Base-by-base conservation (phyloP, 73 alveolate species). In the Stentor roeselii region DNA sequence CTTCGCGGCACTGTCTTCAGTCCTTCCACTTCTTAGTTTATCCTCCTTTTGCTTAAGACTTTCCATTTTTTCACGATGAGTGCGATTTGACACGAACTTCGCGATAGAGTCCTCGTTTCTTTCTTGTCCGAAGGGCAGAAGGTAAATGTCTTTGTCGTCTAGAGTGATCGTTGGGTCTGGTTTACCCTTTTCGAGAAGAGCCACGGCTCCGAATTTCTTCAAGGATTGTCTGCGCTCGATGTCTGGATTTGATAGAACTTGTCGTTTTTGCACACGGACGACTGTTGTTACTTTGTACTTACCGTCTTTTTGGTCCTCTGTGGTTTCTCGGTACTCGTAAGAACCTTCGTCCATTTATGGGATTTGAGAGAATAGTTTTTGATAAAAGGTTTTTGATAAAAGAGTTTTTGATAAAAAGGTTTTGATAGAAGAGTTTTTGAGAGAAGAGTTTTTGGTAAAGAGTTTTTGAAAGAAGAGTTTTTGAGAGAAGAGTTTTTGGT, bases 121-220 rank as follows among this genome's bases (percentile, higher is more conserved):
- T 0, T 21, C 80, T 34, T 67, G 80, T n/a, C 41, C n/a, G 11
- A 32, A 67, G 11, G n/a, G n/a, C 14, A 21, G 80, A 21, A 67
- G 80, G 80, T 21, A 67, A 30, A 67, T 32, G 11, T 67, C 80
- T 67, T 67, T 67, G 0, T 67, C 80, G 11, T 67, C 80, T 1
- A 67, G n/a, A 30, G 21, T n/a, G 11, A 67, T 67, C 27, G 80
- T 21, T 27, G 42, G 27, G 21, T 67, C 80, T 14, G 34, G 15
- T 15, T 30, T 21, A 14, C 80, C 80, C 34, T 67, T 67, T 1
- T 0, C 0, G 21, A 30, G 80, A 30, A 14, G 15, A 21, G 21
- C 21, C 15, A 36, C 21, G 37, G 21, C 80, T 27, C 80, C 80
- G 80, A 67, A 67, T 67, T 67, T 67, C 37, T 21, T 21, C 2